Percentiles rank a stretch among this genome's conserved stretches.
Evolutionary conservation across 208 protist genomes (phyloP).

Genomic region (Acanthamoeba culbertsoni): DNA sequence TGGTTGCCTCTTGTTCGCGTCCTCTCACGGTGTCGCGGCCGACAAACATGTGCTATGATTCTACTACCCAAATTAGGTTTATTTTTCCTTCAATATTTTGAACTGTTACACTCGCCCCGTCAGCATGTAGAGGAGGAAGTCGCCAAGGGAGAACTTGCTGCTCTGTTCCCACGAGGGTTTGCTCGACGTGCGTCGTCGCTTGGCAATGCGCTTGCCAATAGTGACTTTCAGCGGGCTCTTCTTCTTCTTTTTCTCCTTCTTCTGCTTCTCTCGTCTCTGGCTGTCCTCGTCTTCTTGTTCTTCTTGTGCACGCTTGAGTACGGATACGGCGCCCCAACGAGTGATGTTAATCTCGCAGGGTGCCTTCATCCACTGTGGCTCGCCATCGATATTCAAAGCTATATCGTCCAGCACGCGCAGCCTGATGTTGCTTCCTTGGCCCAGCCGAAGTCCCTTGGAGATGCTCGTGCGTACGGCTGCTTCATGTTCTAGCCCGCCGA

Average conservation of each 20-base stretch:
- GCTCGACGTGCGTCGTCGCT: neutral
- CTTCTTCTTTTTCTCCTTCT: neutral
- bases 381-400: slow-evolving; percentile 18
- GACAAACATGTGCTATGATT: too few species aligned
- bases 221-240: neutral
- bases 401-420: neutral
- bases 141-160: neutral
- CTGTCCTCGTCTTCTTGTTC: neutral
- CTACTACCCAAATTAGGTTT: too few species aligned
- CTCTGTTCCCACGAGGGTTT: neutral
- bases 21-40: too few species aligned
- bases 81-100: too few species aligned
- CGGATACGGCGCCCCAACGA: neutral
- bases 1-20: too few species aligned
- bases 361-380: neutral
- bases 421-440: neutral
- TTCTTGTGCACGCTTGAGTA: neutral
- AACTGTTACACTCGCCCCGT: neutral
- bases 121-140: neutral
- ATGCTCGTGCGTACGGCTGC: neutral
- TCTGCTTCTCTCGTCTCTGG: neutral
- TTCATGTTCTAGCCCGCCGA: neutral
- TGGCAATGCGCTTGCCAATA: neutral
- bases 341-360: neutral
- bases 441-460: neutral